phyloP scores from a whole-genome alignment of 1,284 basidiomycete genomes.

The Rhodotorula sp. region DNA sequence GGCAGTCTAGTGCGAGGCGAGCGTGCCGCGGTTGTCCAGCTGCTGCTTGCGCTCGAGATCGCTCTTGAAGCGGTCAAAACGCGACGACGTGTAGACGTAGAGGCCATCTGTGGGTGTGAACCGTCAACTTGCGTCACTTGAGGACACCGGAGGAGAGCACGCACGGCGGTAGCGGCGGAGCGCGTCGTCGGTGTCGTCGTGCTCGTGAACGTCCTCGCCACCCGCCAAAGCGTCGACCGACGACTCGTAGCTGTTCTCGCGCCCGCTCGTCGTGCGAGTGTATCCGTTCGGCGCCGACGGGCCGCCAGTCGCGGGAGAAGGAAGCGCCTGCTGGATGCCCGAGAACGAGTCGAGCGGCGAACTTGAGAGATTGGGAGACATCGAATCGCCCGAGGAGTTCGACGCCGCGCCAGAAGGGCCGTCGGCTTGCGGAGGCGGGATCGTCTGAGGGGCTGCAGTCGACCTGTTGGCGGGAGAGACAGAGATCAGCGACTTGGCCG shows the following conservation, averaged over 20 bases:
- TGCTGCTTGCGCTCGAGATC: constrained; percentile 21
- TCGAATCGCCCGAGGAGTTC: neutral
- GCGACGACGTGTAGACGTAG: constrained; percentile 20
- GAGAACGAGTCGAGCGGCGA: constrained; percentile 18
- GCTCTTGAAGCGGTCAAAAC: constrained; percentile 30
- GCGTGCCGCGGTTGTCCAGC: neutral
- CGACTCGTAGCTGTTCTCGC: constrained; percentile 15
- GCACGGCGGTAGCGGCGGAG: constrained; percentile 26
- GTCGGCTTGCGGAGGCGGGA: constrained; percentile 1
- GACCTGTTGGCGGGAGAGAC: neutral
- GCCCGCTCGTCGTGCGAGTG: neutral
- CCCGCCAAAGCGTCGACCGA: constrained; percentile 7
- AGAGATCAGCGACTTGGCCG: too few relatives aligned
- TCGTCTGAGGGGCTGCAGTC: constrained; percentile 1
- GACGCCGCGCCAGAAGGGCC: neutral
- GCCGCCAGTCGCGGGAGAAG: constrained; percentile 1
- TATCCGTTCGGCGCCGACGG: too few relatives aligned
- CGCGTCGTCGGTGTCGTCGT: constrained; percentile 17
- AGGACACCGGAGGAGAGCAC: neutral
- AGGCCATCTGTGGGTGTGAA: constrained; percentile 8
- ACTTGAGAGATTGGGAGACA: constrained; percentile 8
- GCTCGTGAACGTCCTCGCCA: neutral
- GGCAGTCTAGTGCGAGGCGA: neutral
- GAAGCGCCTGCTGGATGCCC: constrained; percentile 6
- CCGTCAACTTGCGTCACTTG: neutral